Base-by-base conservation (phyloP, 2,329 filamentous ascomycete species). In the Paecilomyces formosus region DNA sequence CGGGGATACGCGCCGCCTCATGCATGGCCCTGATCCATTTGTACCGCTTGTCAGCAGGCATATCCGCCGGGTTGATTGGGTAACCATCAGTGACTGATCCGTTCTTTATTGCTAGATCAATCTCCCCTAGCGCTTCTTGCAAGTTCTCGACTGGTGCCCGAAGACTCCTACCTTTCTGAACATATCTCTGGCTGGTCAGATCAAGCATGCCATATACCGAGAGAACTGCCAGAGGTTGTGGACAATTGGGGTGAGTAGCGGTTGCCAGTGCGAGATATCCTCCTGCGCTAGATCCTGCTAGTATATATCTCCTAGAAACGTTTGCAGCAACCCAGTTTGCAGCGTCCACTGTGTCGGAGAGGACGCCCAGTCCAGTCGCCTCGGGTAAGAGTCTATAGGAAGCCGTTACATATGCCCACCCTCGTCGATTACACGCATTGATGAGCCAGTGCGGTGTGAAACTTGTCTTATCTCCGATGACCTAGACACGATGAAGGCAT, bases 231-330 rank as follows among this genome's bases (percentile, higher is more conserved):
- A 52, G n/a, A 13, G 49, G 3, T 11, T 13, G 11, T 11, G 60
- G 60, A 13, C 21, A 55, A 22, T 45, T 33, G 1, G 57, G 58
- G n/a, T 58, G 45, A 1, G 61, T 55, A 1, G 53, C 55, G 5
- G 61, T 52, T 9, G 61, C 61, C 24, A 63, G 45, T 2, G 60
- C 61, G 2, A 63, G 57, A 56, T 63, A 63, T 2, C 60, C 61
- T 1, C 61, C 60, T 7, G 60, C 61, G 22, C 61, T 63, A 3
- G 61, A 62, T 1, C 61, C 61, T 2, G 61, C 61, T 9, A 61
- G 50, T 9, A 63, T 58, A 8, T 62, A 26, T 26, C 24, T 57
- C 9, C 28, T 49, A 12, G 33, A 53, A 49, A 63, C 55, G 31
- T 63, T 57, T 2, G 51, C 21, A 50, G 54, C 4, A 2, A 59